Conservation (phyloP, 768 basidiomycete genomes). For the Pleurotus djamor region DNA sequence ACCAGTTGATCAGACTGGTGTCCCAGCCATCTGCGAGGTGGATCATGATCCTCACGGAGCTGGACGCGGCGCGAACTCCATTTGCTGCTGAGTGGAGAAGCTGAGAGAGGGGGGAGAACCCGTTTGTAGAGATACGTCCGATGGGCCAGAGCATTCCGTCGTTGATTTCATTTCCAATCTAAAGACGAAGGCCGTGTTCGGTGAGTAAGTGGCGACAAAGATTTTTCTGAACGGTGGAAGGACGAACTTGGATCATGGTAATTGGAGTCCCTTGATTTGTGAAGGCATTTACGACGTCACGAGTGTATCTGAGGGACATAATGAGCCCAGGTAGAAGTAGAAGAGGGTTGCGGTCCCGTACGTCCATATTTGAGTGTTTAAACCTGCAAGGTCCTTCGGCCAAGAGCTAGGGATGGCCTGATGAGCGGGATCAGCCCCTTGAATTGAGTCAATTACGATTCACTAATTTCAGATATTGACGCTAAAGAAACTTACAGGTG, state of each 20-base stretch:
- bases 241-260: slow-evolving; percentile 43
- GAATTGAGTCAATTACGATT: not conserved
- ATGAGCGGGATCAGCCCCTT: slow-evolving; percentile 66
- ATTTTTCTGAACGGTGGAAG: not conserved
- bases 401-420: slow-evolving; percentile 58
- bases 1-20: slow-evolving; percentile 37
- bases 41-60: slow-evolving; percentile 47
- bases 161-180: slow-evolving; percentile 70
- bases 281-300: slow-evolving; percentile 50
- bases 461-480: not conserved
- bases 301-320: slow-evolving; percentile 40
- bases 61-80: slow-evolving; percentile 48
- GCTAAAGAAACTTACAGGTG: slow-evolving; percentile 38
- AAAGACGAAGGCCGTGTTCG: not conserved
- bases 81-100: slow-evolving; percentile 58
- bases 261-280: slow-evolving; percentile 50
- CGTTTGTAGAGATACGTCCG: slow-evolving; percentile 49
- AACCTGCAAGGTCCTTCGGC: slow-evolving; percentile 43
- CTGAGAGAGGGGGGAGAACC: slow-evolving; percentile 52
- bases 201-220: not conserved
- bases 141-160: slow-evolving; percentile 62
- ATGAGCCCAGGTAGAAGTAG: not conserved
- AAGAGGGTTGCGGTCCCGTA: slow-evolving; percentile 16
- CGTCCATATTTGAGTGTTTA: slow-evolving; percentile 60
- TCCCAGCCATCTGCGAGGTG: slow-evolving; percentile 69